These are phyloP conservation scores for Phenoliferia sp. DNA, from an alignment of 1,284 basidiomycete genomes.

Conservation along the genomic window DNA sequence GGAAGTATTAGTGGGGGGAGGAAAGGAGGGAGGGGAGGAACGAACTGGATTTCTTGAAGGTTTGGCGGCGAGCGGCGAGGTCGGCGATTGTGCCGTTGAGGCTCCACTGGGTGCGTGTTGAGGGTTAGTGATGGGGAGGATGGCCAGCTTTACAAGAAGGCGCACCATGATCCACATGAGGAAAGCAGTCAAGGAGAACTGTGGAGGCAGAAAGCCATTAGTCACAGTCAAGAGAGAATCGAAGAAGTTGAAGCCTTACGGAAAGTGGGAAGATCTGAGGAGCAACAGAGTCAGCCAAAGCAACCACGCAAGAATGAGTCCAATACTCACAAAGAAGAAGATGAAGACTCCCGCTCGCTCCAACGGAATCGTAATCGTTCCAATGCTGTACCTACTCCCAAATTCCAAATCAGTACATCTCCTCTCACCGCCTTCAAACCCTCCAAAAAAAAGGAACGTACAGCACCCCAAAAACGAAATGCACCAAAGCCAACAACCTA, in stretches of 20 bases:
- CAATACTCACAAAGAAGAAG: constrained; percentile 35
- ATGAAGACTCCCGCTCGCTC: constrained; percentile 51
- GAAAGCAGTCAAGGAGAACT: constrained; percentile 89
- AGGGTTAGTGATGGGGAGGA: background rate
- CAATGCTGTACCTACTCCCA: constrained; percentile 72
- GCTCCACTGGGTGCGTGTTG: constrained; percentile 19
- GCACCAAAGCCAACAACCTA: constrained; percentile 67
- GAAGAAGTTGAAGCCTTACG: background rate
- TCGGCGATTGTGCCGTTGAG: constrained; percentile 63
- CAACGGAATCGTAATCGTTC: constrained; percentile 83
- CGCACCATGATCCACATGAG: constrained; percentile 72
- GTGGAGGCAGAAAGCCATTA: constrained; percentile 62
- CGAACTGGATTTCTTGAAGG: constrained; percentile 57
- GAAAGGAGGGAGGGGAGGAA: background rate
- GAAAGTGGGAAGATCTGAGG: background rate
- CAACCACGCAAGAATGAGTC: background rate
- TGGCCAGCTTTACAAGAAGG: background rate
- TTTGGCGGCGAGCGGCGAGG: constrained; percentile 74
- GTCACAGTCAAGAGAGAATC: constrained; percentile 45
- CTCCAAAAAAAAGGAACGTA: constrained; percentile 42
- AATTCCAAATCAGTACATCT: no score
- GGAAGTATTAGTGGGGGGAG: background rate
- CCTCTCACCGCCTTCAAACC: background rate
- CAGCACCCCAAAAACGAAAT: constrained; percentile 86
- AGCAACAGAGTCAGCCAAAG: background rate